Evolutionary conservation across 805 yeast species (phyloP).

Genomic region (Candida suzukii): DNA sequence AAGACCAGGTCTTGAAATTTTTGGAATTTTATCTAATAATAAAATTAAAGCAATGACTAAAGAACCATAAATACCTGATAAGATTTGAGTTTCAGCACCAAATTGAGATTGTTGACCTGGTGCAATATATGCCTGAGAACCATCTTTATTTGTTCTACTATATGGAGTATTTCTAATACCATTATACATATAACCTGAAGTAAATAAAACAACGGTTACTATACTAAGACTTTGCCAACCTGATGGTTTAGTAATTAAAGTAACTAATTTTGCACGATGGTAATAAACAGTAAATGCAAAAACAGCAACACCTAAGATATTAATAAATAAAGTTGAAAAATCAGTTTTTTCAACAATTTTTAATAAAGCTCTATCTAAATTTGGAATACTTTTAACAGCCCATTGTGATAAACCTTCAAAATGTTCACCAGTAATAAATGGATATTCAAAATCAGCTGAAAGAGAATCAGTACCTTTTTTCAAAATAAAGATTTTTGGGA

Average conservation of each 20-base stretch:
- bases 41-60: slow-evolving; percentile 54
- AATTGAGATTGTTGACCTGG: slow-evolving; percentile 70
- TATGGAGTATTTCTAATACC: slow-evolving; percentile 70
- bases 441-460: slow-evolving; percentile 31
- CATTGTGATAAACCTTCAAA: slow-evolving; percentile 24
- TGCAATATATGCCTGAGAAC: slow-evolving; percentile 29
- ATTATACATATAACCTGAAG: slow-evolving; percentile 91
- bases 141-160: slow-evolving; percentile 37
- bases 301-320: slow-evolving; percentile 30
- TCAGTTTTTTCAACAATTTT: slow-evolving; percentile 34
- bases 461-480: slow-evolving; percentile 35
- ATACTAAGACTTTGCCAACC: slow-evolving; percentile 71
- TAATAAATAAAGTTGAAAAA: slow-evolving; percentile 28
- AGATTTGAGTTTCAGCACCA: slow-evolving; percentile 85
- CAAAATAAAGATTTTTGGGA: slow-evolving; percentile 69
- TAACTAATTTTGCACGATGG: slow-evolving; percentile 27
- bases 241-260: slow-evolving; percentile 41
- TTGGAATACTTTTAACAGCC: slow-evolving; percentile 17
- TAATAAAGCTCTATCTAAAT: slow-evolving; percentile 20
- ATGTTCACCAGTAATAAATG: slow-evolving; percentile 38
- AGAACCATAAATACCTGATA: slow-evolving; percentile 66
- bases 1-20: slow-evolving; percentile 34
- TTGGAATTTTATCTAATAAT: slow-evolving; percentile 52
- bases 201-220: slow-evolving; percentile 62
- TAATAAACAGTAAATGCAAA: slow-evolving; percentile 20